phyloP scores from a whole-genome alignment of 2,329 filamentous ascomycete genomes.

The Chaetomium olivaceum region DNA sequence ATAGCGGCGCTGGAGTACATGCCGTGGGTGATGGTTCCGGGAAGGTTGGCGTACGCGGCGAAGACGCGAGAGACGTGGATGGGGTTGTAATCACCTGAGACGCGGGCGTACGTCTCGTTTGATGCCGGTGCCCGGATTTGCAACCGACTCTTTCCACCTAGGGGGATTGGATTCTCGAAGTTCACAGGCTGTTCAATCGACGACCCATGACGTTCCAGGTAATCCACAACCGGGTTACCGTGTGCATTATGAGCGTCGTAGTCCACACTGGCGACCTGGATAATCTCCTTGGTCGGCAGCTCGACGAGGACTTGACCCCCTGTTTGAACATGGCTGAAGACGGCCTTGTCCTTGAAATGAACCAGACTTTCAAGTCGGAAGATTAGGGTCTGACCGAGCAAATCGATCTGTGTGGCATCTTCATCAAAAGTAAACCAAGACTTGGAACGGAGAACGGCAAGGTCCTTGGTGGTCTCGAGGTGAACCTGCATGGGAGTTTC shows the following conservation, averaged over 20 bases:
- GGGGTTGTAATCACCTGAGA: conserved; percentile 97
- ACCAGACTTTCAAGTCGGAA: conserved; percentile 94
- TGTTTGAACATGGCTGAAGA: conserved; percentile 91
- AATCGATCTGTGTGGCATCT: conserved; percentile 66
- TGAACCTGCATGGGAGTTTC: conserved; percentile 95
- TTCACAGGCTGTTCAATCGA: conserved; percentile 94
- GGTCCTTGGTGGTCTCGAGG: conserved; percentile 82
- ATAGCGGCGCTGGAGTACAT: conserved; percentile 99
- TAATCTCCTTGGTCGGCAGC: conserved; percentile 93
- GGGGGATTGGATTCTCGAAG: conserved; percentile 95
- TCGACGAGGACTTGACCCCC: conserved; percentile 90
- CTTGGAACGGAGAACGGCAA: conserved; percentile 92
- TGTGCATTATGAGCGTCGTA: conserved; percentile 90
- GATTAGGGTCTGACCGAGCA: conserved; percentile 88
- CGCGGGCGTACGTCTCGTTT: conserved; percentile 96
- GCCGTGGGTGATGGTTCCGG: conserved; percentile 96
- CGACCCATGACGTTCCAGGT: conserved; percentile 85
- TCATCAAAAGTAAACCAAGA: conserved; percentile 92
- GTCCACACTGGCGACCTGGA: conserved; percentile 95
- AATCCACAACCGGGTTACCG: conserved; percentile 95
- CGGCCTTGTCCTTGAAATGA: conserved; percentile 89
- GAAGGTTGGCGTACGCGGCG: conserved; percentile 90
- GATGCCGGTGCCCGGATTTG: conserved; percentile 88
- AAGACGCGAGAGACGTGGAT: conserved; percentile 98
- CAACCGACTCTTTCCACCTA: conserved; percentile 88